These are phyloP conservation scores for Poa pratensis DNA, from an alignment of 176 grass and related monocot genomes.

Conservation along the genomic window DNA sequence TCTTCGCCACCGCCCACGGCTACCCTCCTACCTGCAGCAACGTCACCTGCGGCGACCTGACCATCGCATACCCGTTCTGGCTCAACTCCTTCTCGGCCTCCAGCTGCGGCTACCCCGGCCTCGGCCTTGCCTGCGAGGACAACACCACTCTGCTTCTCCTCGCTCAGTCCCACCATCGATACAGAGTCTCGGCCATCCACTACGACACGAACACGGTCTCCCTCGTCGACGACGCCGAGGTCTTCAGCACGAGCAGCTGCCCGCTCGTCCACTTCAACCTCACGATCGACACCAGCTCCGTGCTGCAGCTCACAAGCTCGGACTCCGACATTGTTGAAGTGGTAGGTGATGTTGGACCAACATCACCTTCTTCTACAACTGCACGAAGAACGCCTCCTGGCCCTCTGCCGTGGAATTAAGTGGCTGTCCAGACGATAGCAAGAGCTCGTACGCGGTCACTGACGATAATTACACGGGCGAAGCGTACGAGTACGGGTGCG, in stretches of 20 bases:
- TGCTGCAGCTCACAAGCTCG: neutral
- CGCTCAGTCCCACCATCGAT: conserved; percentile 7
- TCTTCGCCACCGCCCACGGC: neutral
- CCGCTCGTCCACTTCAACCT: conserved; percentile 48
- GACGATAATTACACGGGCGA: neutral
- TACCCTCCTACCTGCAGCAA: conserved; percentile 10
- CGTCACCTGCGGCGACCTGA: conserved; percentile 37
- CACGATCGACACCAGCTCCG: conserved; percentile 10
- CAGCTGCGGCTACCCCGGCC: conserved; percentile 49
- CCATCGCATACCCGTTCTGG: conserved; percentile 64
- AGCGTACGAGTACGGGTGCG: conserved; percentile 29
- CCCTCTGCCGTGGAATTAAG: neutral
- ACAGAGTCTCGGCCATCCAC: conserved; percentile 38
- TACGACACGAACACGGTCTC: conserved; percentile 26
- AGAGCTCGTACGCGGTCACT: neutral
- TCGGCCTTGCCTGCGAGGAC: conserved; percentile 53
- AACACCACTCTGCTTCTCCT: conserved; percentile 41
- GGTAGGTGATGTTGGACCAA: too few species aligned
- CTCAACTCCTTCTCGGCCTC: neutral
- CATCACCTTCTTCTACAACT: conserved; percentile 58
- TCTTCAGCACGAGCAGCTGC: neutral
- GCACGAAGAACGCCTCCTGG: neutral
- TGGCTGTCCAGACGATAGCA: neutral
- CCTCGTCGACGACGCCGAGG: conserved; percentile 41
- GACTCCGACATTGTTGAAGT: too few species aligned